Evolutionary conservation across 805 yeast species (phyloP).

Genomic region (Candida mattraensis): DNA sequence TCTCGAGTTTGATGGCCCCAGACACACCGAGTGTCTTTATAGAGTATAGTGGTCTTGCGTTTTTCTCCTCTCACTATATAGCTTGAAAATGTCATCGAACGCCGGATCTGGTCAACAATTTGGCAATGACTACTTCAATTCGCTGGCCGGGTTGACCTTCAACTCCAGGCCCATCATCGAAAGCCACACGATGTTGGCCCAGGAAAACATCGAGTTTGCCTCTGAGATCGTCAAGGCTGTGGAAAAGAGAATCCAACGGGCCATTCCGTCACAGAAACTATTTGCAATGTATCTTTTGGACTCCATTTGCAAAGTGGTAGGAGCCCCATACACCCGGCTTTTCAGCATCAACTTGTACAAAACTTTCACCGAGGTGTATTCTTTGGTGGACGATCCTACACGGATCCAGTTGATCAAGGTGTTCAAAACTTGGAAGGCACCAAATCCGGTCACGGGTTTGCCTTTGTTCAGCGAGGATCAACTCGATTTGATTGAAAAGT

Average conservation of each 20-base stretch:
- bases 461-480: constrained; percentile 75
- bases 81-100: constrained; percentile 3
- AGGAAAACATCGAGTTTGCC: constrained; percentile 77
- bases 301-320: constrained; percentile 87
- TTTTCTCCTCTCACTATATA: no score
- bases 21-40: no score
- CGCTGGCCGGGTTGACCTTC: constrained; percentile 75
- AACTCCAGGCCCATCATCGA: constrained; percentile 90
- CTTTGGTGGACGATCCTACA: constrained; percentile 73
- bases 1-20: no score
- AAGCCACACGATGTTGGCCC: constrained; percentile 80
- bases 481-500: constrained; percentile 69
- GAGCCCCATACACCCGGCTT: constrained; percentile 82
- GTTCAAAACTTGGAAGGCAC: constrained; percentile 84
- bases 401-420: constrained; percentile 72
- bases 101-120: constrained; percentile 26
- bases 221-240: constrained; percentile 74
- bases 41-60: no score
- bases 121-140: constrained; percentile 66
- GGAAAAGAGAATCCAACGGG: constrained; percentile 68
- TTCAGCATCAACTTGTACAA: constrained; percentile 70
- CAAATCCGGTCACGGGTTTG: constrained; percentile 58
- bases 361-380: constrained; percentile 72
- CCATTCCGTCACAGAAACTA: constrained; percentile 81
- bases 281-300: constrained; percentile 84